Conservation (phyloP, 768 basidiomycete genomes). For the Leucocoprinus leucothites region DNA sequence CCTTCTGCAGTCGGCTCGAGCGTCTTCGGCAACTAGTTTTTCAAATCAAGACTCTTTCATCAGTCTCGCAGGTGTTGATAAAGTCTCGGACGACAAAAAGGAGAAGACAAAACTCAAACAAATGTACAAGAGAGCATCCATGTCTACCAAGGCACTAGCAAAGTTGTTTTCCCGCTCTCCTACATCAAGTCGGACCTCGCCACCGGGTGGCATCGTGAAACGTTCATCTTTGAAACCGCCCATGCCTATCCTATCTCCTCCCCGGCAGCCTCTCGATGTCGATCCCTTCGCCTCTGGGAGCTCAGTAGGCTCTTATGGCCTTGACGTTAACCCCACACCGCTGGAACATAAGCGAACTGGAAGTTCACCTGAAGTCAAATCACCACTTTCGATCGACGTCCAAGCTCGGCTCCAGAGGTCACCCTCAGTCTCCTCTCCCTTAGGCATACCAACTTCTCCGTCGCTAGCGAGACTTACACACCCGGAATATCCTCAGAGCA, state of each 20-base stretch:
- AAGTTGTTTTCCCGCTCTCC: neutral
- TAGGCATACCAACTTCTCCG: neutral
- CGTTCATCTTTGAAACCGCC: neutral
- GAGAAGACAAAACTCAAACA: slow-evolving; percentile 1
- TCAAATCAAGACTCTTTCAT: neutral
- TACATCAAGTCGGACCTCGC: neutral
- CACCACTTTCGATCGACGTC: neutral
- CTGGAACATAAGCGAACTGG: neutral
- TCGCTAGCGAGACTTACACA: neutral
- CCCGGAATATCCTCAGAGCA: neutral
- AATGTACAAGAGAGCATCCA: slow-evolving; percentile 5
- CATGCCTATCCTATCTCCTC: neutral
- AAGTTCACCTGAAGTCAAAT: neutral
- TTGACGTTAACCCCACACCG: neutral
- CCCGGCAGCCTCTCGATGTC: neutral
- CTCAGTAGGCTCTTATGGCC: slow-evolving; percentile 1
- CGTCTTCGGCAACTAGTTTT: neutral
- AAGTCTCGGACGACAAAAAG: neutral
- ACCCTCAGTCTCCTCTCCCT: slow-evolving; percentile 3
- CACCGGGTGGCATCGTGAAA: neutral
- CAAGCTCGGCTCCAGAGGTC: neutral
- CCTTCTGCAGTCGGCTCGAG: too few relatives aligned
- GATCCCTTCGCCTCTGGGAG: slow-evolving; percentile 7
- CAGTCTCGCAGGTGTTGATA: neutral
- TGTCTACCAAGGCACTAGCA: neutral